These are phyloP conservation scores for Helminthosporium solani DNA, from an alignment of 2,329 filamentous ascomycete species.

Conservation along the genomic window DNA sequence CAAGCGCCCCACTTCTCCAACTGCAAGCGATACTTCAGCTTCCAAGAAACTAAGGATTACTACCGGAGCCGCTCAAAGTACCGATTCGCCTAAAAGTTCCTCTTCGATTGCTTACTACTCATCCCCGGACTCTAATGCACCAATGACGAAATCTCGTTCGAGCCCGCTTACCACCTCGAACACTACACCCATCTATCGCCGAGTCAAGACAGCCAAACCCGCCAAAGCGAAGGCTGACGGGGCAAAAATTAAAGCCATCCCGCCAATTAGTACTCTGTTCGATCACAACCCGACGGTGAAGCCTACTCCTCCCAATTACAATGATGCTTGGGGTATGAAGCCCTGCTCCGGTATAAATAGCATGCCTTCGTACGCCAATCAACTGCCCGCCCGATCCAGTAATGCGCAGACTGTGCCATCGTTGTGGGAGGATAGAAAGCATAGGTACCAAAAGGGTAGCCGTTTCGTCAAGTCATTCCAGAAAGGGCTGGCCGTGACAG, in stretches of 20 bases:
- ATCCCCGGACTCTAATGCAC: neutral
- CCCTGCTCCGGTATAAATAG: slow-evolving; percentile 12
- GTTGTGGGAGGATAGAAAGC: slow-evolving; percentile 32
- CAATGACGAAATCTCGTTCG: neutral
- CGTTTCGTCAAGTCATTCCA: slow-evolving; percentile 16
- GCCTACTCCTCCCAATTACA: neutral
- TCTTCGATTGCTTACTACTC: neutral
- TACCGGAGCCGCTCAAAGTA: neutral
- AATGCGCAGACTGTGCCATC: slow-evolving; percentile 20
- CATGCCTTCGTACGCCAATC: slow-evolving; percentile 12
- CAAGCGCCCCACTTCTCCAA: neutral
- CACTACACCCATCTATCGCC: too few relatives aligned
- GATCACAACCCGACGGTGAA: neutral
- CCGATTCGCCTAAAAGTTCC: neutral
- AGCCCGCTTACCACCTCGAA: neutral
- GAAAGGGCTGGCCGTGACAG: slow-evolving; percentile 1
- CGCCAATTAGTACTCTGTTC: neutral
- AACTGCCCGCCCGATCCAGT: slow-evolving; percentile 22
- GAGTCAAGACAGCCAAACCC: neutral
- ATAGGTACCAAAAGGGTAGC: slow-evolving; percentile 18
- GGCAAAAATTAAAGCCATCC: neutral
- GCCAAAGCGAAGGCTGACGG: neutral
- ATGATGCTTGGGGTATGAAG: slow-evolving; percentile 19
- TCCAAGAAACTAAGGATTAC: neutral
- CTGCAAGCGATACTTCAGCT: neutral